Evolutionary conservation across 768 basidiomycete genomes (phyloP).

Genomic region (Boletus rufocinnamomeus): DNA sequence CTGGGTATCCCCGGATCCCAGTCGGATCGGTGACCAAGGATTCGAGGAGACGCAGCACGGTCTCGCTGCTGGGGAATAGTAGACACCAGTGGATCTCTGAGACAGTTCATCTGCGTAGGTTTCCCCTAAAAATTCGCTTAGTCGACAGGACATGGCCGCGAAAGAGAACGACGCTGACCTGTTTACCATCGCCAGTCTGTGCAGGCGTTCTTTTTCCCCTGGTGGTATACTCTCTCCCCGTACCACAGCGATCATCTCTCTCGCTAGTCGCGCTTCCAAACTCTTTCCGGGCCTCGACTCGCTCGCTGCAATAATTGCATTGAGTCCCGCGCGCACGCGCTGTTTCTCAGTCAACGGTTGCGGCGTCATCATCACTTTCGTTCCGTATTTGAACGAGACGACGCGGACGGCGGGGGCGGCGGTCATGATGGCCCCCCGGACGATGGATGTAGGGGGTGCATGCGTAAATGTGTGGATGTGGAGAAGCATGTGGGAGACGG

Average conservation of each 20-base stretch:
- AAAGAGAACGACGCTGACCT: slow-evolving; percentile 50
- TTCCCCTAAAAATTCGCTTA: slow-evolving; percentile 25
- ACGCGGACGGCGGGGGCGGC: slow-evolving; percentile 73
- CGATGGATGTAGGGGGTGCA: slow-evolving; percentile 75
- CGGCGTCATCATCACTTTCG: slow-evolving; percentile 68
- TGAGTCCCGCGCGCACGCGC: slow-evolving; percentile 65
- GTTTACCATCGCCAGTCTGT: slow-evolving; percentile 73
- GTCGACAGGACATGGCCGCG: not conserved
- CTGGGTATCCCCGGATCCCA: too few species aligned
- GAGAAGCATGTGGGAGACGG: slow-evolving; percentile 62
- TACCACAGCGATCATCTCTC: slow-evolving; percentile 72
- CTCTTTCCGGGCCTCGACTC: slow-evolving; percentile 56
- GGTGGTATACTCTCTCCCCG: slow-evolving; percentile 61
- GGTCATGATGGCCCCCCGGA: slow-evolving; percentile 67
- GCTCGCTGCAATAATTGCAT: slow-evolving; percentile 69
- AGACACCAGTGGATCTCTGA: not conserved
- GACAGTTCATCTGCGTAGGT: slow-evolving; percentile 19
- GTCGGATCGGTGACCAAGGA: too few species aligned
- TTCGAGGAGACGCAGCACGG: too few species aligned
- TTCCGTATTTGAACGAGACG: slow-evolving; percentile 57
- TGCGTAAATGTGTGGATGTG: slow-evolving; percentile 75
- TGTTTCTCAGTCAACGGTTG: slow-evolving; percentile 80
- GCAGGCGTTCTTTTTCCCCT: slow-evolving; percentile 60
- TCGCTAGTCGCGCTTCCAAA: slow-evolving; percentile 70
- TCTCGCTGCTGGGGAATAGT: too few species aligned